Evolutionary conservation across 1,284 basidiomycete species (phyloP).

Genomic region (Golubevia pallescens): DNA sequence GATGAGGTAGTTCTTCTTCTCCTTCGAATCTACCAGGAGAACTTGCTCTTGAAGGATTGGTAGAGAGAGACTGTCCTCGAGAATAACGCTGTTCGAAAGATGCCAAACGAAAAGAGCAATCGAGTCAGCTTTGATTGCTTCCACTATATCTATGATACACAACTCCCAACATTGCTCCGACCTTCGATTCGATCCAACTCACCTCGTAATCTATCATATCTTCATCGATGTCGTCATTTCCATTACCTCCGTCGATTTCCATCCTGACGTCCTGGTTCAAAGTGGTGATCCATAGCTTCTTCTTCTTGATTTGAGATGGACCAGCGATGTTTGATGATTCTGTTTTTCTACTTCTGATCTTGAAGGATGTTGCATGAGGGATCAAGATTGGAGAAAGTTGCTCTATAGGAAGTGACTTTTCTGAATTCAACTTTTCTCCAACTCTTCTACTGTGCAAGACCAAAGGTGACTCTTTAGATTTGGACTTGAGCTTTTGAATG

Average conservation of each 20-base stretch:
- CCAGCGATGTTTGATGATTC: no score
- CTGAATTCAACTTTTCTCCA: constrained; percentile 35
- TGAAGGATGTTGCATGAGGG: constrained; percentile 31
- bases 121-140: no score
- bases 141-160: no score
- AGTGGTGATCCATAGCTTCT: not conserved
- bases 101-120: no score
- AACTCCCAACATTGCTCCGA: not conserved
- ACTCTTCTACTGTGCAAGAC: not conserved
- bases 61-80: not conserved
- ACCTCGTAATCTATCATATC: not conserved
- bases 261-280: not conserved
- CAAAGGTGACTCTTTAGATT: no score
- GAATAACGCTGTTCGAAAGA: not conserved
- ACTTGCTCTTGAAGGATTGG: not conserved
- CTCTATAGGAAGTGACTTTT: constrained; percentile 25
- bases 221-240: not conserved
- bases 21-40: not conserved
- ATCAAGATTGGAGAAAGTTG: constrained; percentile 35
- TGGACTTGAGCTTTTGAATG: no score
- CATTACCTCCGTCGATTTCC: not conserved
- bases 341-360: constrained; percentile 11
- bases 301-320: not conserved
- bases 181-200: not conserved
- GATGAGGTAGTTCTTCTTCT: not conserved